Evolutionary conservation across 306 rosid species (phyloP), one percentile per base, ranked within the genome.

Genomic region (Lathyrus aphaca): DNA sequence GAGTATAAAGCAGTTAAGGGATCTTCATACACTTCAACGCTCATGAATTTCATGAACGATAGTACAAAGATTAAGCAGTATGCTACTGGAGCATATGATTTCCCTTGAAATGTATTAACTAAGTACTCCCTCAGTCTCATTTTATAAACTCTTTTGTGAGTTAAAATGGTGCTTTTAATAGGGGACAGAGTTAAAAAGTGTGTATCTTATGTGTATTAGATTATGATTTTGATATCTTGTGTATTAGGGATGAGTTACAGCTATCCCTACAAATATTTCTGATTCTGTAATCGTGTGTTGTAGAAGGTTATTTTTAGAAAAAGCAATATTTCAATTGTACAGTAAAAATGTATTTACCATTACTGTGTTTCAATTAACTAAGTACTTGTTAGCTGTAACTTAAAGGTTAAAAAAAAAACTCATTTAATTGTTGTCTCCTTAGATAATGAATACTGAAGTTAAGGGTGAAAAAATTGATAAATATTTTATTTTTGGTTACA

Each of bases 21-120:
- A 58, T 4, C 13, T 16, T 5, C 48, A 18, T 29, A 70, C 23
- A 13, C 16, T 30, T 81, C 89, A 21, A 0, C 0, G 1, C 84
- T 91, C 6, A 17, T 25, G 0, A 29, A 46, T 0, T 76, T 86
- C 58, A 86, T 88, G 86, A 75, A 4, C 2, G n/a, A 13, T 38
- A 4, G 1, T 45, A 5, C 0, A 5, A 72, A 11, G 0, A 4
- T 5, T 10, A 53, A 67, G 12, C n/a, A 19, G 3, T 87, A 90
- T 66, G 73, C 23, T 21, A 0, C 1, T 0, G 89, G 87, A 42
- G 53, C 39, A 15, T 75, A 56, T 37, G 29, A 75, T 71, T 80
- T 75, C 56, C 67, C 48, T 1, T 62, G 32, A 62, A 55, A 23
- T 23, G 5, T 29, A 29, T 29, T 29, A 29, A 4, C 6, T 8